These are phyloP conservation scores for Rubia tinctorum DNA, from an alignment of 305 asterid species.

Conservation along the genomic window DNA sequence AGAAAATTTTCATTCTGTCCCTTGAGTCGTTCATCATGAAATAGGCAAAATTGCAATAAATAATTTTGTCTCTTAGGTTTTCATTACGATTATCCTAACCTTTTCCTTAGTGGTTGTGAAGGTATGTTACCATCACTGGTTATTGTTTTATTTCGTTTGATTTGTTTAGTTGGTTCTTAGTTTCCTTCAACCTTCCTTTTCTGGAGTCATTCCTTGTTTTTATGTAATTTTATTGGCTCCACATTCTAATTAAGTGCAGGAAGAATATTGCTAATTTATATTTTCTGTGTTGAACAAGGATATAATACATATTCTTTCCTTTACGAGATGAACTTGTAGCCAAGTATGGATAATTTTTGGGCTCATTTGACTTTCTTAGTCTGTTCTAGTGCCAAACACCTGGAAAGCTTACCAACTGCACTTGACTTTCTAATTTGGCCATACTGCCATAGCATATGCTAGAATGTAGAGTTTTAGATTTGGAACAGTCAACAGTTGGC, in stretches of 20 bases:
- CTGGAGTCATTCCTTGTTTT: not conserved
- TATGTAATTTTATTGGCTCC: not conserved
- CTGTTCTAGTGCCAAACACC: no score
- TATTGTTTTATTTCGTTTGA: not conserved
- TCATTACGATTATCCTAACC: not conserved
- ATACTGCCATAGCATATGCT: no score
- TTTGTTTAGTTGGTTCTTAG: not conserved
- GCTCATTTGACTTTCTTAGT: no score
- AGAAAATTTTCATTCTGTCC: no score
- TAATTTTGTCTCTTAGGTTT: not conserved
- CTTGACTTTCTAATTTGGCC: no score
- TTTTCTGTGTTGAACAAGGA: not conserved
- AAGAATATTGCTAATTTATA: not conserved
- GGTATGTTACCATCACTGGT: not conserved
- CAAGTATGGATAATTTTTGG: not conserved
- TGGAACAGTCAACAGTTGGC: no score
- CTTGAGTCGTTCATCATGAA: no score
- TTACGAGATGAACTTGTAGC: not conserved
- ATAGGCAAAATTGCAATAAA: not conserved
- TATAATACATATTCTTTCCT: not conserved
- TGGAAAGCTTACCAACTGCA: no score
- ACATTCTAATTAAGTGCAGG: not conserved
- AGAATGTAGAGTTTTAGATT: no score
- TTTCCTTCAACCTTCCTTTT: no score
- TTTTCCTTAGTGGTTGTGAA: not conserved